These are phyloP conservation scores for Punica granatum DNA, from an alignment of 345 rosid genomes.

Conservation along the genomic window DNA sequence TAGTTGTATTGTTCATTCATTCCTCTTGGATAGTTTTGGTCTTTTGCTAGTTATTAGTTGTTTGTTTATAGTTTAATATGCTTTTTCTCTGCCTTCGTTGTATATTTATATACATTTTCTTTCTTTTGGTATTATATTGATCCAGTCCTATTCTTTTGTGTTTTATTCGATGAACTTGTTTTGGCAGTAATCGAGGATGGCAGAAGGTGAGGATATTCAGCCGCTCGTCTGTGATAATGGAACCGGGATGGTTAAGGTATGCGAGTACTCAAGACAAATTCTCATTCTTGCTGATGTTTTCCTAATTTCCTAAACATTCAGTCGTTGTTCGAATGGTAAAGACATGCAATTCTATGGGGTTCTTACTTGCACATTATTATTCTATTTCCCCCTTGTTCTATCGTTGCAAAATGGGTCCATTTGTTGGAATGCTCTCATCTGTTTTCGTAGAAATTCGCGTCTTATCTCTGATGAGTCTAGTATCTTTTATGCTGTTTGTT, in stretches of 20 bases:
- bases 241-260: constrained; percentile 21
- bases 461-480: neutral
- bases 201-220: constrained; percentile 33
- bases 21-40: too few species aligned
- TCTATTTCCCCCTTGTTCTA: neutral
- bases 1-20: neutral
- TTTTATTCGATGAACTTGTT: neutral
- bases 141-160: neutral
- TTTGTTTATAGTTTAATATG: too few species aligned
- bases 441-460: neutral
- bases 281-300: neutral
- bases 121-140: neutral
- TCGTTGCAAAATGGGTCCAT: neutral
- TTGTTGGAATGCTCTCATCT: neutral
- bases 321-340: neutral
- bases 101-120: too few species aligned
- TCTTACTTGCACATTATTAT: neutral
- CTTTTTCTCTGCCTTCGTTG: too few species aligned
- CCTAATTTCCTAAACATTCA: neutral
- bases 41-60: too few species aligned
- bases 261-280: neutral
- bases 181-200: neutral
- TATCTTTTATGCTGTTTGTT: neutral
- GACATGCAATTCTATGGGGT: neutral
- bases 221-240: constrained; percentile 56